Evolutionary conservation across 2,329 filamentous ascomycete species (phyloP), one percentile per base, ranked within the genome.

Genomic region (Capronia americana): DNA sequence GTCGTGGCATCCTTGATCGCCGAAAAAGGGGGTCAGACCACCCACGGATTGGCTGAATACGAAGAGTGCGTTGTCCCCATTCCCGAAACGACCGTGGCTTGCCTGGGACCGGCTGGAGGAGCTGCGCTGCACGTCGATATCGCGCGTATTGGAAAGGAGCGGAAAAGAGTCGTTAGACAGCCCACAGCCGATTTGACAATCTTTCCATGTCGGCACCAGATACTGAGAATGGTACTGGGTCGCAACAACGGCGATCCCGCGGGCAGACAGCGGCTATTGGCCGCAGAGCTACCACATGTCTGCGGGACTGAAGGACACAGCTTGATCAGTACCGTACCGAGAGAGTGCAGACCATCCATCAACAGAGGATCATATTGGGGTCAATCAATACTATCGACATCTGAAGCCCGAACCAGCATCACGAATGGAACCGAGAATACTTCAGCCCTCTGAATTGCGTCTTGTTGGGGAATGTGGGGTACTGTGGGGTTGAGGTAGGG

Each of bases 401-500:
- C 17, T 44, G 17, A n/a, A 17, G 17, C 38, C 17, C 6, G 17
- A 4, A n/a, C 17, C 5, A 44, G 6, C 38, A 1, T 6, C 38
- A n/a, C 2, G 4, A 4, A 44, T 44, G 38, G 14, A 7, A 17
- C 17, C 14, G 14, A 44, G 12, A 38, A 38, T 38, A 17, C 34
- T 14, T 17, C 12, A 17, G 17, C 12, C 34, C 34, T 17, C 14
- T 44, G 17, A 17, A n/a, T 17, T 0, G 14, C 4, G 38, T 5
- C 38, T 44, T 44, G 17, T 44, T 44, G 38, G 38, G 38, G 38
- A n/a, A 44, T 44, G 38, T 44, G 38, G 38, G 38, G 38, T 44
- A 44, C 17, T n/a, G 38, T 44, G 38, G 38, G 38, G 38, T 44
- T 44, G 38, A 20, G 38, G 6, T n/a, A 44, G 14, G 14, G 38